Conservation (phyloP, 2,329 filamentous ascomycete genomes). For the Chaetomiaceae sp. region DNA sequence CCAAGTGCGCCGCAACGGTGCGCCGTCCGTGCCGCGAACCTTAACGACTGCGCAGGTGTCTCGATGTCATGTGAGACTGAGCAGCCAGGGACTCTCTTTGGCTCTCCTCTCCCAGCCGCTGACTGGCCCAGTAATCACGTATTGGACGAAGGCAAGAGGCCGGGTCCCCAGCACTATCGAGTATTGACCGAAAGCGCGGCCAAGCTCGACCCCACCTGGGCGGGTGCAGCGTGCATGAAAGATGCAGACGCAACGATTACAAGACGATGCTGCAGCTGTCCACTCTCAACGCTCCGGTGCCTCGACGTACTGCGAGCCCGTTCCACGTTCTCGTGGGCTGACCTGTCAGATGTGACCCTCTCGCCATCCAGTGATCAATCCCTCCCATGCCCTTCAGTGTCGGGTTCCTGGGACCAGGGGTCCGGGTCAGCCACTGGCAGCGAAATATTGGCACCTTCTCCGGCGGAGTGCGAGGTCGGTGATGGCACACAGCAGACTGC, state of each 20-base stretch:
- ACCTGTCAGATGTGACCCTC: no score
- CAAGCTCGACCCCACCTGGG: constrained; percentile 11
- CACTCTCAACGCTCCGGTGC: background rate
- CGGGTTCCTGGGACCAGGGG: no score
- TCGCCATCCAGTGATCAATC: no score
- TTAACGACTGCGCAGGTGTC: no score
- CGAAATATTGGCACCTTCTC: background rate
- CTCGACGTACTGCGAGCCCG: no score
- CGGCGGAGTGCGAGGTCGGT: background rate
- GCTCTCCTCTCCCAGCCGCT: no score
- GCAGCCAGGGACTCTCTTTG: no score
- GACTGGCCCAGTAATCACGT: constrained; percentile 5
- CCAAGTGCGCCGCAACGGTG: no score
- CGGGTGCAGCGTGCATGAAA: constrained; percentile 10
- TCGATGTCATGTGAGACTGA: no score
- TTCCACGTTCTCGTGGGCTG: no score
- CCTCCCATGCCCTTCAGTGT: no score
- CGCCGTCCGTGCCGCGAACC: no score
- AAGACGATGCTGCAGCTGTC: constrained; percentile 10
- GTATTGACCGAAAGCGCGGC: constrained; percentile 14
- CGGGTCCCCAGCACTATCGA: constrained; percentile 7
- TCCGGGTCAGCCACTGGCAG: background rate
- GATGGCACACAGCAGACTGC: constrained; percentile 4
- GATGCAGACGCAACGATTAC: constrained; percentile 6
- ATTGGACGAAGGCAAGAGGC: constrained; percentile 3